Evolutionary conservation across 2,329 filamentous ascomycete species (phyloP).

Genomic region (Calonectria honghensis): DNA sequence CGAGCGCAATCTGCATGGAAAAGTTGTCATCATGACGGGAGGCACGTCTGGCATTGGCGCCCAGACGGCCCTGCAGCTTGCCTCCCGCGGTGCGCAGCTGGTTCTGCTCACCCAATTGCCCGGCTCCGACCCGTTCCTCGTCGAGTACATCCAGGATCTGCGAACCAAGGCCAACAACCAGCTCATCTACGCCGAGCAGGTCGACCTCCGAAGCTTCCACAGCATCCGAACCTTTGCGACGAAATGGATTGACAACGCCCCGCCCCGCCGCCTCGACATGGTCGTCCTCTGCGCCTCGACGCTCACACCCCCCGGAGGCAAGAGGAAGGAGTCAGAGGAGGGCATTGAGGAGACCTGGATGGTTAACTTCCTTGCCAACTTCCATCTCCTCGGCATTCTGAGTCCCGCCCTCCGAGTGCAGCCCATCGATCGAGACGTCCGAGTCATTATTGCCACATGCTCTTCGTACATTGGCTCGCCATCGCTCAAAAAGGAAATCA

Average conservation of each 20-base stretch:
- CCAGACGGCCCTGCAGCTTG: constrained; percentile 83
- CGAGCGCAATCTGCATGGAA: constrained; percentile 92
- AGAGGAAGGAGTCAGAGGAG: constrained; percentile 79
- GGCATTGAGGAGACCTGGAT: constrained; percentile 94
- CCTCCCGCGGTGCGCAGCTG: constrained; percentile 89
- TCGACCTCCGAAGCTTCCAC: constrained; percentile 91
- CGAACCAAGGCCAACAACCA: constrained; percentile 85
- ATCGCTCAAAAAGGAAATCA: constrained; percentile 73
- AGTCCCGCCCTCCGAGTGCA: constrained; percentile 93
- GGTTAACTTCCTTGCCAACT: constrained; percentile 96
- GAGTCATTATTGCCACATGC: constrained; percentile 90
- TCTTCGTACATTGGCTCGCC: constrained; percentile 89
- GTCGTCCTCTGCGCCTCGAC: constrained; percentile 90
- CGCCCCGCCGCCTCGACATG: constrained; percentile 92
- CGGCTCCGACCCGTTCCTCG: constrained; percentile 89
- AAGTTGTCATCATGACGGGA: constrained; percentile 94
- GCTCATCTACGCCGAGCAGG: constrained; percentile 95
- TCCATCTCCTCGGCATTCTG: constrained; percentile 93
- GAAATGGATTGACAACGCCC: constrained; percentile 97
- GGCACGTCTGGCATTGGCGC: constrained; percentile 96
- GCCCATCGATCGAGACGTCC: constrained; percentile 93
- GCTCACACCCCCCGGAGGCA: constrained; percentile 80
- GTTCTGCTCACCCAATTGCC: constrained; percentile 90
- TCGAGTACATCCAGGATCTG: constrained; percentile 94
- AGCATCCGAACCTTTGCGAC: constrained; percentile 95